Evolutionary conservation across 352 stramenopile species (phyloP), one percentile per base, ranked within the genome.

Genomic region (Globisporangium solare): DNA sequence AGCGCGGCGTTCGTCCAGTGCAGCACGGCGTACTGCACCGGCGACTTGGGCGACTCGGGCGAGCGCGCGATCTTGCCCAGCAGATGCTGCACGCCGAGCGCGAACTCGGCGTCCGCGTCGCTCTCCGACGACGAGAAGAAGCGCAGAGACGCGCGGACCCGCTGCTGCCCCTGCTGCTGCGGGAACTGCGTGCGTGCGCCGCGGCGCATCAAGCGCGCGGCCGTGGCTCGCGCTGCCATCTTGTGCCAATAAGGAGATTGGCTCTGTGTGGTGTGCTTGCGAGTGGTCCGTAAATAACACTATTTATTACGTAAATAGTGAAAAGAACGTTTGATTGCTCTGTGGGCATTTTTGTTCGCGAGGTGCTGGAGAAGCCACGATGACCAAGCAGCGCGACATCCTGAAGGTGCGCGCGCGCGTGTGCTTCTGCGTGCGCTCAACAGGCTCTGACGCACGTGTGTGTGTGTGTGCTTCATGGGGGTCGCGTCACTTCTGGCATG

Each of bases 1-100:
- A 88, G 75, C 27, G 83, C 83, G 0, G 83, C 83, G 52, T 77
- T 89, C 12, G 79, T 91, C 83, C 83, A 93, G 65, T 91, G 80
- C 17, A 89, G 58, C 43, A 92, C 63, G 18, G 83, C 79, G 52
- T 64, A 67, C 21, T 86, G 66, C 27, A 87, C 65, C 7, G 68
- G 71, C 2, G 68, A 51, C 39, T 76, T 79, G 41, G 59, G 61
- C 42, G 67, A 58, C 13, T 39, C 21, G 49, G 68, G 48, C 1
- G 50, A 47, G 1, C 45, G 51, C 2, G 60, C 58, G 18, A 57
- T 62, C 58, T 80, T 82, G 43, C 75, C 71, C 50, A 87, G 46
- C 22, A 88, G 55, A 40, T 76, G 79, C 65, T 81, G 67, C 17
- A 90, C 80, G 12, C 80, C 80, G 46, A 83, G 67, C 1, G 72